These are phyloP conservation scores for Coprinopsis sp. DNA, from an alignment of 768 basidiomycete species.

Conservation along the genomic window DNA sequence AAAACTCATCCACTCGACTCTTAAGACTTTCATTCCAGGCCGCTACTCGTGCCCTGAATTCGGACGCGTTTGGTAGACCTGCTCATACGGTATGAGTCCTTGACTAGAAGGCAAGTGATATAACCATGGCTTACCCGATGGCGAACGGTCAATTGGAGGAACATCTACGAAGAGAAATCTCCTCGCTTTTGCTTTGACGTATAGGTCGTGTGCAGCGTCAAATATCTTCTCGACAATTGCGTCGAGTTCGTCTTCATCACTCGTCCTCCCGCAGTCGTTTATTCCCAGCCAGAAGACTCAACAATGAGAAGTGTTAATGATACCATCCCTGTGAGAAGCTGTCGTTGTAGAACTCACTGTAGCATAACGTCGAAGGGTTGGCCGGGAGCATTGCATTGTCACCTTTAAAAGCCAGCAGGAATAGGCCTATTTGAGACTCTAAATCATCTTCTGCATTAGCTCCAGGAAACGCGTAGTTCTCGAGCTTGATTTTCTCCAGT, in stretches of 20 bases:
- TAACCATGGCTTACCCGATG: constrained; percentile 29
- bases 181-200: constrained; percentile 27
- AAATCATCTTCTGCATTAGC: constrained; percentile 22
- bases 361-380: not conserved
- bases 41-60: no score
- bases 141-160: constrained; percentile 34
- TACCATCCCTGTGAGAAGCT: not conserved
- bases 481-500: not conserved
- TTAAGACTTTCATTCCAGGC: constrained; percentile 30
- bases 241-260: constrained; percentile 25
- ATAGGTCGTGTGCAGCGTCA: constrained; percentile 23
- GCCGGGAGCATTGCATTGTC: not conserved
- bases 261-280: constrained; percentile 33
- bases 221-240: constrained; percentile 23
- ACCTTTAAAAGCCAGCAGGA: constrained; percentile 1
- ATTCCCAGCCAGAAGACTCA: constrained; percentile 32
- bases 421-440: constrained; percentile 14
- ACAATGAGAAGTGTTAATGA: not conserved
- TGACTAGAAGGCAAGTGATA: no score
- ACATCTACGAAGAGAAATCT: constrained; percentile 35
- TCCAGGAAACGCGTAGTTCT: constrained; percentile 18
- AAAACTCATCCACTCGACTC: constrained; percentile 21
- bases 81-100: no score
- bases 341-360: not conserved
- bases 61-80: no score